phyloP scores from a whole-genome alignment of 148 eudicot genomes.

The Mesembryanthemum crystallinum region DNA sequence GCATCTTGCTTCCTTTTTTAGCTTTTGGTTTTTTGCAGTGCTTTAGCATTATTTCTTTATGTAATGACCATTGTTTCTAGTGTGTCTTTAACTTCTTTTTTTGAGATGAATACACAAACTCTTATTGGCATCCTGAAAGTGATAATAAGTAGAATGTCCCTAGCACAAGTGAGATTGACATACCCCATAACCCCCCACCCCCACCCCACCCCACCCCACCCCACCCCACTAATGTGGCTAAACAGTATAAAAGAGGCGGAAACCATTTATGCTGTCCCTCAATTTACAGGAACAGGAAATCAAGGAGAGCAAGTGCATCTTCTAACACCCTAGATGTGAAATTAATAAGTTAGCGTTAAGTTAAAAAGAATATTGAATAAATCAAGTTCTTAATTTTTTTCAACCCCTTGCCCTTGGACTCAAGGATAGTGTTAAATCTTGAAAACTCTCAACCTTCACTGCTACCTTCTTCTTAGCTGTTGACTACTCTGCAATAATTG shows the following conservation, averaged over 20 bases:
- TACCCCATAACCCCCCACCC: too few species aligned
- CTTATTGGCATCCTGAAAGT: too few species aligned
- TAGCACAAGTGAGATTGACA: too few species aligned
- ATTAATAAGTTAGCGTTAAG: conserved; percentile 4
- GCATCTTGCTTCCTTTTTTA: too few species aligned
- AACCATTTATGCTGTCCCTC: conserved; percentile 8
- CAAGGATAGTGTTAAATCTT: conserved; percentile 64
- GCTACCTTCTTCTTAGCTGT: conserved; percentile 17
- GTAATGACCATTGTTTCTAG: too few species aligned
- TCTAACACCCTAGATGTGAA: conserved; percentile 33
- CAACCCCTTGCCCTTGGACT: conserved; percentile 78
- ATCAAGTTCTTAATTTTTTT: conserved; percentile 1
- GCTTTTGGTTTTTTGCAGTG: too few species aligned
- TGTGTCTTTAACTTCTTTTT: too few species aligned
- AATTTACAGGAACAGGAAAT: conserved; percentile 22
- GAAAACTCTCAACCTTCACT: conserved; percentile 50
- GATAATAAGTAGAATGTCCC: too few species aligned
- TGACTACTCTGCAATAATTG: conserved; percentile 25
- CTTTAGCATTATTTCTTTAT: too few species aligned
- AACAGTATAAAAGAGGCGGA: not conserved
- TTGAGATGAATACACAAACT: too few species aligned
- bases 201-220: too few species aligned
- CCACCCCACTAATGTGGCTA: not conserved
- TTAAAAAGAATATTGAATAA: conserved; percentile 1
- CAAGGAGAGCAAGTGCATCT: conserved; percentile 85